These are phyloP conservation scores for Sporisorium scitamineum DNA, from an alignment of 1,284 basidiomycete genomes.

Conservation along the genomic window DNA sequence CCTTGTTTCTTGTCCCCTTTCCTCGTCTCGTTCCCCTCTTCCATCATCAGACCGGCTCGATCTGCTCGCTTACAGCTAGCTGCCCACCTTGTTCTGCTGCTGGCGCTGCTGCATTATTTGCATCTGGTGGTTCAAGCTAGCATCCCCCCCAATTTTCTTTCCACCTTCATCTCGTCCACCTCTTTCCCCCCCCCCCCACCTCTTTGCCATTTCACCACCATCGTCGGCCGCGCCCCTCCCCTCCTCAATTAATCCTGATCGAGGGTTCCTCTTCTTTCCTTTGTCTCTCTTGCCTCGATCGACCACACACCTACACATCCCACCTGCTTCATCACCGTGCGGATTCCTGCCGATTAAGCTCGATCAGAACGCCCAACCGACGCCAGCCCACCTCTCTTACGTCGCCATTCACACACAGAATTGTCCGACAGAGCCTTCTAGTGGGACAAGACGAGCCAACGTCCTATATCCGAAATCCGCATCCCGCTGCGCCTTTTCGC, in stretches of 20 bases:
- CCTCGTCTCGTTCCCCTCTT: not conserved
- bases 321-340: slow-evolving; percentile 9
- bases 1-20: not conserved
- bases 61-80: not conserved
- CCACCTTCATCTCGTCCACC: slow-evolving; percentile 1
- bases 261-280: not conserved
- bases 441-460: not conserved
- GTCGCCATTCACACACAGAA: not conserved
- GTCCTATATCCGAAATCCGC: not conserved
- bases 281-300: slow-evolving; percentile 1
- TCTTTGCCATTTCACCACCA: not conserved
- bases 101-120: too few species aligned
- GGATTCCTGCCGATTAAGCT: not conserved
- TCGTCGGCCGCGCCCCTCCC: not conserved
- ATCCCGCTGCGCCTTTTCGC: not conserved
- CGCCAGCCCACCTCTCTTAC: not conserved
- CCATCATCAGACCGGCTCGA: not conserved
- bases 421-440: not conserved
- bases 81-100: not conserved
- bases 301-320: not conserved
- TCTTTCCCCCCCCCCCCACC: not conserved
- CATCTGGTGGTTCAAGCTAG: not conserved
- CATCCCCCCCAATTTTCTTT: not conserved
- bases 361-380: not conserved
- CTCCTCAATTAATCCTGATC: not conserved